Base-by-base conservation (phyloP, 148 eudicot species). In the Amaranthus palmeri region DNA sequence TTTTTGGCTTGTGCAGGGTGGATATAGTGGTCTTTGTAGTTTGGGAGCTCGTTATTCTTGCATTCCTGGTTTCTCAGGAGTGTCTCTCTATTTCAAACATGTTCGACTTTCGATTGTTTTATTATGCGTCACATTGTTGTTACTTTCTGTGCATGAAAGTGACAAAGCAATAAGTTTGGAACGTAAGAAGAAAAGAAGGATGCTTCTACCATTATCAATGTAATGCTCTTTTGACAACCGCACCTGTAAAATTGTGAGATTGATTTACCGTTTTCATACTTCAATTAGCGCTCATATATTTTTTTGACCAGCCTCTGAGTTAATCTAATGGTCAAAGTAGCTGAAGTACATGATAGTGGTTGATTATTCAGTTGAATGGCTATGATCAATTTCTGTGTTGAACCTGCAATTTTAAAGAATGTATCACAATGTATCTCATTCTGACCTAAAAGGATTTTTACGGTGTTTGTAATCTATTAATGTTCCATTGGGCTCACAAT, bases 131-230 rank as follows among this genome's bases (percentile, higher is more conserved):
- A 85, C 96, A 69, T 62, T 89, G 82, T 76, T 89, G 61, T 77
- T 95, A 78, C 87, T 95, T 95, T 77, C 68, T 88, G 68, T 86
- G 88, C 86, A 95, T 95, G 98, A 95, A 85, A 85, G 70, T 95
- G 54, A 76, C 97, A 62, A 95, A 95, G 90, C 91, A 92, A 80
- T 91, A 75, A 86, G 93, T 80, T 71, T 86, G 85, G 88, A 91
- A 52, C 82, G 92, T 81, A 95, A 95, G 87, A 95, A 85, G 91
- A 86, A 89, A 77, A 87, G 97, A 69, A 95, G 98, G 83, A 95
- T 95, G 98, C 97, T 95, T 83, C 93, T 95, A 64, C 98, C 98
- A 7, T 76, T 95, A 58, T 95, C 98, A n/a, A 95, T 95, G 97
- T 95, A 85, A 78, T 18, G n/a, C 66, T 57, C 44, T 50, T 50